A percentile compares a stretch with the other conserved stretches of the same genome.
Evolutionary conservation across 139 green algal genomes (phyloP).

Genomic region (Zygnema cylindricum): DNA sequence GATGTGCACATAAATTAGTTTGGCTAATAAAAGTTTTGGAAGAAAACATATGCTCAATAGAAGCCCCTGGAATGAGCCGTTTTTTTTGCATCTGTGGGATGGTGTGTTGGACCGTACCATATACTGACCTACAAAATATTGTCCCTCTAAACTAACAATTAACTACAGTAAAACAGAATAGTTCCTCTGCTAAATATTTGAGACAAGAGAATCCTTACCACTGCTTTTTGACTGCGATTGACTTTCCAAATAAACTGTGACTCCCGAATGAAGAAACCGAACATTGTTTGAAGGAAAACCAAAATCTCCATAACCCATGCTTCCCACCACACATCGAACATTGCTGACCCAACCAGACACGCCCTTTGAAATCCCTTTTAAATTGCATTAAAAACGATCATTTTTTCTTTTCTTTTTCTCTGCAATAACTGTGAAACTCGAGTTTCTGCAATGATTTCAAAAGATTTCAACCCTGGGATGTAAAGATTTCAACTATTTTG

Average conservation of each 20-base stretch:
- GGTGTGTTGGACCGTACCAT: too few relatives aligned
- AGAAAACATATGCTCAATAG: too few relatives aligned
- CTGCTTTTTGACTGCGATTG: too few relatives aligned
- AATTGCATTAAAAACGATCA: background rate
- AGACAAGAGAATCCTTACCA: too few relatives aligned
- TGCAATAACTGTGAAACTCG: background rate
- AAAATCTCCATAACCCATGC: background rate
- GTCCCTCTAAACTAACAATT: too few relatives aligned
- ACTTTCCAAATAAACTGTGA: background rate
- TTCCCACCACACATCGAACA: background rate
- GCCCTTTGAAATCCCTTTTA: background rate
- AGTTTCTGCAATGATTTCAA: background rate
- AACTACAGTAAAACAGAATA: too few relatives aligned
- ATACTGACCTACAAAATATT: too few relatives aligned
- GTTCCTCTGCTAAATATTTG: too few relatives aligned
- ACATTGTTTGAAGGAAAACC: background rate
- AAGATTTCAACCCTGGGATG: background rate
- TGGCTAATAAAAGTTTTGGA: too few relatives aligned
- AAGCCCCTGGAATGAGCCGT: background rate
- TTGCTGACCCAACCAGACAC: background rate
- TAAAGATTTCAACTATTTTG: too few relatives aligned
- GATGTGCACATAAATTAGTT: too few relatives aligned
- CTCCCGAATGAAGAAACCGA: background rate
- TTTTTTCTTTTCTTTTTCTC: too few relatives aligned
- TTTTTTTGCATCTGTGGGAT: background rate